phyloP scores from a whole-genome alignment of 495 filamentous ascomycete species.

The Neurospora africana region DNA sequence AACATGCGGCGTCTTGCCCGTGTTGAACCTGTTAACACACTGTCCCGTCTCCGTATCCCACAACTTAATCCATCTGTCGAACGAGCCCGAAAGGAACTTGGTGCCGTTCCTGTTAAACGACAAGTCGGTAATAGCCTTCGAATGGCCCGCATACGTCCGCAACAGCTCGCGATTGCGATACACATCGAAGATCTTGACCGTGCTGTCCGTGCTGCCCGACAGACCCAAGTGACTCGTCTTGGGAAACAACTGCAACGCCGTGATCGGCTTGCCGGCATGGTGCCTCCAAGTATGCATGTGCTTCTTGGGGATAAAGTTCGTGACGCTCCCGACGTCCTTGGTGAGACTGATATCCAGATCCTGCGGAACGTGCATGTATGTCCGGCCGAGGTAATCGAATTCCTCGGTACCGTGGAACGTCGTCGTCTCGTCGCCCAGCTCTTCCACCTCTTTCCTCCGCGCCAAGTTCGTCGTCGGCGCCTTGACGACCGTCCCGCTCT shows the following conservation, averaged over 20 bases:
- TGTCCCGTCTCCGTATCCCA: conserved; percentile 96
- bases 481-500: conserved; percentile 40
- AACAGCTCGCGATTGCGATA: conserved; percentile 83
- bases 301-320: conserved; percentile 92
- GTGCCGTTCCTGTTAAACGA: conserved; percentile 75
- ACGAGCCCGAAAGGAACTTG: conserved; percentile 82
- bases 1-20: conserved; percentile 90
- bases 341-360: conserved; percentile 82
- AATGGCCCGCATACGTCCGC: conserved; percentile 81
- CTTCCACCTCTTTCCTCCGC: conserved; percentile 46
- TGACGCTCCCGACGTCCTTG: conserved; percentile 66
- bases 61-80: conserved; percentile 89
- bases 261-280: conserved; percentile 71
- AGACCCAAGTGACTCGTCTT: conserved; percentile 76
- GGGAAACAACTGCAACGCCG: conserved; percentile 80
- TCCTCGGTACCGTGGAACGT: conserved; percentile 74
- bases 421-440: conserved; percentile 62
- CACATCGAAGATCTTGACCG: conserved; percentile 90
- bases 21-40: conserved; percentile 76
- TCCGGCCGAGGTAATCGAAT: conserved; percentile 85
- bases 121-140: conserved; percentile 81
- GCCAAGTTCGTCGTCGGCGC: conserved; percentile 47
- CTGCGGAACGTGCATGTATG: conserved; percentile 93
- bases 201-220: conserved; percentile 74
- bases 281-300: conserved; percentile 79